Evolutionary conservation across 352 stramenopile genomes (phyloP).

Genomic region (Hyaloperonospora brassicae): DNA sequence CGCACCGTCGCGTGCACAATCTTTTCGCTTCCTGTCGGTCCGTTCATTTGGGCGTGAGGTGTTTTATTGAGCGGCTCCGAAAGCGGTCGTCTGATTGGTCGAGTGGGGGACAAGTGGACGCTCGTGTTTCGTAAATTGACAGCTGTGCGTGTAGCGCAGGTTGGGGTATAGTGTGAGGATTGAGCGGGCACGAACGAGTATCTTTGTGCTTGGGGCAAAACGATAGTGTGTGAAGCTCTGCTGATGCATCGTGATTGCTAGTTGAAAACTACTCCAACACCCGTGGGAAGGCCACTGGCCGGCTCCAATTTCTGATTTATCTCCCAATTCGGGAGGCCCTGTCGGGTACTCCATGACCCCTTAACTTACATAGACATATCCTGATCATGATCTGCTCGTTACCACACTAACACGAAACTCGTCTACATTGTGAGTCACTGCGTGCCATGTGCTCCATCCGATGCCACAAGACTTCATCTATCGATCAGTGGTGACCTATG

Average conservation of each 20-base stretch:
- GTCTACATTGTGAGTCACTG: too few relatives aligned
- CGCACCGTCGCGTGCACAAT: slow-evolving; percentile 65
- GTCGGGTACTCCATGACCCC: too few relatives aligned
- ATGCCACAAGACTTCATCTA: too few relatives aligned
- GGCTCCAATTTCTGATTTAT: slow-evolving; percentile 88
- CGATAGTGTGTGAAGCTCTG: slow-evolving; percentile 89
- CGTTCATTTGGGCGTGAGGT: slow-evolving; percentile 43
- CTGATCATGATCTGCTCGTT: too few relatives aligned
- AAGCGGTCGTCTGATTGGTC: background rate
- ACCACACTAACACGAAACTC: too few relatives aligned
- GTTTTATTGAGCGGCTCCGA: slow-evolving; percentile 17
- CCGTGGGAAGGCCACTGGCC: slow-evolving; percentile 85
- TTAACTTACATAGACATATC: too few relatives aligned
- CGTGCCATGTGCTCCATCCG: too few relatives aligned
- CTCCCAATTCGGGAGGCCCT: slow-evolving; percentile 54
- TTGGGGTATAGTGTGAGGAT: background rate
- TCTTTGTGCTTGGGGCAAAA: slow-evolving; percentile 92
- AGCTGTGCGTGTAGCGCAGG: slow-evolving; percentile 17
- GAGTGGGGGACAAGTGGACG: background rate
- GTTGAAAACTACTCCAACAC: slow-evolving; percentile 93
- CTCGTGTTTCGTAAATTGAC: background rate
- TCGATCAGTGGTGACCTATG: too few relatives aligned
- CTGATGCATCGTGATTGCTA: slow-evolving; percentile 92
- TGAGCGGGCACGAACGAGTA: slow-evolving; percentile 3
- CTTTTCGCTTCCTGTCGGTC: slow-evolving; percentile 61